phyloP scores from a whole-genome alignment of 1,139 yeast genomes.

The Suhomyces yuchorum region DNA sequence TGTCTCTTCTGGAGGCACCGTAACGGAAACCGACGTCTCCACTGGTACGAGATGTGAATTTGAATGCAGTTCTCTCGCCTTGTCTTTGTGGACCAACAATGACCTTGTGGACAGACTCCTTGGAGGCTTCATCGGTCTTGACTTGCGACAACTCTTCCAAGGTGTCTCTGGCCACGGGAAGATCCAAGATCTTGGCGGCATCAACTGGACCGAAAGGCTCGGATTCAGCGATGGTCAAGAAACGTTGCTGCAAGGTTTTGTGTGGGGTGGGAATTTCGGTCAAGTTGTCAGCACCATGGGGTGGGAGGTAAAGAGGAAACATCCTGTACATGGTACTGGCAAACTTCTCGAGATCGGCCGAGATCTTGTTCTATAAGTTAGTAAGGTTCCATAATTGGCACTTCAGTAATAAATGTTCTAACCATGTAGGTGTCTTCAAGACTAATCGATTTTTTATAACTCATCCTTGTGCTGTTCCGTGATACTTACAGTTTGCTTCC shows the following conservation, averaged over 20 bases:
- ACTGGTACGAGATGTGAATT: conserved; percentile 73
- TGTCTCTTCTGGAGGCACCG: conserved; percentile 89
- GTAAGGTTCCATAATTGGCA: conserved; percentile 22
- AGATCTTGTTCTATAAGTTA: conserved; percentile 47
- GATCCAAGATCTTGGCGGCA: conserved; percentile 82
- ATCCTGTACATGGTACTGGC: conserved; percentile 67
- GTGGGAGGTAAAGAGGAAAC: conserved; percentile 71
- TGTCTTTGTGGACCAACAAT: conserved; percentile 52
- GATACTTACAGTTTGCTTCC: conserved; percentile 62
- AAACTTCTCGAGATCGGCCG: conserved; percentile 56
- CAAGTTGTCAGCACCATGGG: conserved; percentile 59
- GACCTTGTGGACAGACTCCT: conserved; percentile 31
- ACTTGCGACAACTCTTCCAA: conserved; percentile 65
- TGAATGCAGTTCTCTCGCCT: conserved; percentile 67
- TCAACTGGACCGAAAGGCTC: conserved; percentile 98
- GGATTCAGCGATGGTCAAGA: conserved; percentile 87
- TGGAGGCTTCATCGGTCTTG: conserved; percentile 36
- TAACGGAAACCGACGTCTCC: conserved; percentile 90
- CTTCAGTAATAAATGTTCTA: conserved; percentile 38
- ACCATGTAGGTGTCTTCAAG: conserved; percentile 75
- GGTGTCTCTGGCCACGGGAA: conserved; percentile 83
- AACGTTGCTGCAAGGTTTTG: conserved; percentile 80
- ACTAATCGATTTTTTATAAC: conserved; percentile 63
- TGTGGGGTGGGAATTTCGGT: conserved; percentile 95
- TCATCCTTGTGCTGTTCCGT: conserved; percentile 43